Base-by-base conservation (phyloP, 345 rosid species). In the Salix purpurea region DNA sequence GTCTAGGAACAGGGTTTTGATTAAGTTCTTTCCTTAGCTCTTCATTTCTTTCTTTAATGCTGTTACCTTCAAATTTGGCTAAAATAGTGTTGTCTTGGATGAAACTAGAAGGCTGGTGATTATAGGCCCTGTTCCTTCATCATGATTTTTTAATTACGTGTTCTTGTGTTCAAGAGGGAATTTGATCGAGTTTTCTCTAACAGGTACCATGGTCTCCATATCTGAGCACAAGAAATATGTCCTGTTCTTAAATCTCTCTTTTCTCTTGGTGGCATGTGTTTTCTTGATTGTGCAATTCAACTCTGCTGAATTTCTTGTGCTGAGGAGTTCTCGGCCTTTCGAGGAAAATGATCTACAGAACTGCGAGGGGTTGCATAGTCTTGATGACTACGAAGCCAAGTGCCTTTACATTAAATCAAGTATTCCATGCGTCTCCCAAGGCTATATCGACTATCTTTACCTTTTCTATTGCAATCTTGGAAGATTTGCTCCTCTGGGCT, bases 381-480 rank as follows among this genome's bases (percentile, higher is more conserved):
- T 84, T n/a, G 89, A 76, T 72, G 91, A 81, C 73, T 85, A 83
- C 83, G 64, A 68, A 74, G 85, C 87, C 70, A 91, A 88, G 78
- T 81, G 84, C 75, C 36, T 12, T 54, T 40, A 40, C 72, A 75
- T 81, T 23, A 65, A 40, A 74, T 69, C 72, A 18, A 50, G 77
- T 5, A 70, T 75, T 46, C 85, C 89, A 5, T 94, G 98, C 78
- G 84, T 85, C 50, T 84, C 89, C 13, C 85, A 89, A 80, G 96
- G 98, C 72, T 89, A 88, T 67, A 75, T 94, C 40, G 82, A 92
- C 80, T 94, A 94, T 76, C 87, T 94, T 54, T 52, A 81, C 74
- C 75, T 89, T 26, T 90, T 91, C 84, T 94, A 91, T 68, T 94
- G 98, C 83, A 78, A 83, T 72, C 85, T 91, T 69, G 91, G 89